phyloP scores from a whole-genome alignment of 495 filamentous ascomycete genomes.

The Venustampulla echinocandica region DNA sequence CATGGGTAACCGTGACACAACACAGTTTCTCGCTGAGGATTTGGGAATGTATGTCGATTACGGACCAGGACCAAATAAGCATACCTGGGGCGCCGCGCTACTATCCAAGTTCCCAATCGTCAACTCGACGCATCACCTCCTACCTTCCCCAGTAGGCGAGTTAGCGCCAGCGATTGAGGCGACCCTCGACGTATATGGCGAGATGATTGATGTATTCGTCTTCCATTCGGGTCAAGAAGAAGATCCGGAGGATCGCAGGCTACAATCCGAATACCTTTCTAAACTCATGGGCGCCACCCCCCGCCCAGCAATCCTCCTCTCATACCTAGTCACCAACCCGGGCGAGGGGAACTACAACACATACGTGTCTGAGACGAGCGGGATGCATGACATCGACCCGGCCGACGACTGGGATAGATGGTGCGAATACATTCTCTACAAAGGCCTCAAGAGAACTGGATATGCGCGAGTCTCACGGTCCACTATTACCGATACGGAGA shows the following conservation, averaged over 20 bases:
- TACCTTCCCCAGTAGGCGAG: conserved; percentile 89
- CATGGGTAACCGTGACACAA: conserved; percentile 98
- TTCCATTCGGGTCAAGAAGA: conserved; percentile 99
- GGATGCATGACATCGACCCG: conserved; percentile 93
- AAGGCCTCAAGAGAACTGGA: conserved; percentile 74
- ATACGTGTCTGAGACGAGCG: conserved; percentile 76
- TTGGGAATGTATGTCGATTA: conserved; percentile 98
- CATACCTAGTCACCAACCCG: conserved; percentile 87
- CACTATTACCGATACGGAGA: conserved; percentile 94
- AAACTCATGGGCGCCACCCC: conserved; percentile 77
- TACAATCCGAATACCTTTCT: conserved; percentile 81
- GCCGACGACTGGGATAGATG: conserved; percentile 96
- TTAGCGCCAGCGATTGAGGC: conserved; percentile 94
- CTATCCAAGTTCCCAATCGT: conserved; percentile 97
- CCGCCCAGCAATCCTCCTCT: conserved; percentile 76
- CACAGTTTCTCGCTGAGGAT: conserved; percentile 91
- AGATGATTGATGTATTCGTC: conserved; percentile 85
- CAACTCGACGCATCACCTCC: conserved; percentile 91
- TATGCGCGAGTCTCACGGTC: conserved; percentile 84
- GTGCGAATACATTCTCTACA: conserved; percentile 99
- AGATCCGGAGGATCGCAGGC: conserved; percentile 83
- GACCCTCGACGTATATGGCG: conserved; percentile 86
- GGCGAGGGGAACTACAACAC: conserved; percentile 94
- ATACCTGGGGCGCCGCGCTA: conserved; percentile 92
- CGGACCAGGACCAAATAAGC: conserved; percentile 96